These are phyloP conservation scores for Gynochthodes officinalis DNA, from an alignment of 257 asterid species.

Conservation along the genomic window DNA sequence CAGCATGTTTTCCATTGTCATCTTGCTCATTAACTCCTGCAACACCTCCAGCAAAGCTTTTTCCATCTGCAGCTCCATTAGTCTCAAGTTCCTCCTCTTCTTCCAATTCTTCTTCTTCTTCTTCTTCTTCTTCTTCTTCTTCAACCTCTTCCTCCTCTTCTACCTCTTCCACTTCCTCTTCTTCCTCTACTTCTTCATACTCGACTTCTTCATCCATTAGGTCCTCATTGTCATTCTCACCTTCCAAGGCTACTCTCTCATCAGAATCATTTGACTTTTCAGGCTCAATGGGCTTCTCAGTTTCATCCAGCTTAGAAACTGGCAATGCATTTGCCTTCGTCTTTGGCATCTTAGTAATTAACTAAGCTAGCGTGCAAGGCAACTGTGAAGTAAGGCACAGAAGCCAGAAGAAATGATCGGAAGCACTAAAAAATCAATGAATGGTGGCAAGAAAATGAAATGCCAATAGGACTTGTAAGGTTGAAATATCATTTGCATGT, in stretches of 20 bases:
- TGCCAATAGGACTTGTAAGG: slow-evolving; percentile 65
- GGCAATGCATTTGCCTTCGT: slow-evolving; percentile 46
- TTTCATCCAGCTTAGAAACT: slow-evolving; percentile 49
- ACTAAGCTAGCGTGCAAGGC: slow-evolving; percentile 50
- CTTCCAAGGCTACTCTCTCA: slow-evolving; percentile 34
- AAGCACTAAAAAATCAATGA: slow-evolving; percentile 67
- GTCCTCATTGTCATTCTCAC: slow-evolving; percentile 63
- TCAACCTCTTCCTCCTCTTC: slow-evolving; percentile 38
- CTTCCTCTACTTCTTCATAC: slow-evolving; percentile 83
- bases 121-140: slow-evolving; percentile 60
- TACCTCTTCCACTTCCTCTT: slow-evolving; percentile 55
- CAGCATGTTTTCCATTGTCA: slow-evolving; percentile 45
- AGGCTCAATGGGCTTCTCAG: slow-evolving; percentile 57
- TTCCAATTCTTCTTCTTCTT: slow-evolving; percentile 50
- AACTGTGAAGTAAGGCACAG: slow-evolving; percentile 63
- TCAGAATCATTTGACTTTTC: slow-evolving; percentile 51
- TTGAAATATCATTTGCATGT: slow-evolving; percentile 44
- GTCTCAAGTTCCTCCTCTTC: slow-evolving; percentile 35
- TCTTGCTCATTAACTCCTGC: slow-evolving; percentile 16
- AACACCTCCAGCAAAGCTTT: slow-evolving; percentile 31
- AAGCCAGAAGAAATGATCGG: slow-evolving; percentile 70
- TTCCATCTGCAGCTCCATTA: slow-evolving; percentile 40
- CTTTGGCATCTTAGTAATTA: slow-evolving; percentile 73
- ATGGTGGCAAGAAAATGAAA: slow-evolving; percentile 56
- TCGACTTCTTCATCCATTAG: slow-evolving; percentile 69